Evolutionary conservation across 305 asterid genomes (phyloP).

Genomic region (Fraxinus albicans): DNA sequence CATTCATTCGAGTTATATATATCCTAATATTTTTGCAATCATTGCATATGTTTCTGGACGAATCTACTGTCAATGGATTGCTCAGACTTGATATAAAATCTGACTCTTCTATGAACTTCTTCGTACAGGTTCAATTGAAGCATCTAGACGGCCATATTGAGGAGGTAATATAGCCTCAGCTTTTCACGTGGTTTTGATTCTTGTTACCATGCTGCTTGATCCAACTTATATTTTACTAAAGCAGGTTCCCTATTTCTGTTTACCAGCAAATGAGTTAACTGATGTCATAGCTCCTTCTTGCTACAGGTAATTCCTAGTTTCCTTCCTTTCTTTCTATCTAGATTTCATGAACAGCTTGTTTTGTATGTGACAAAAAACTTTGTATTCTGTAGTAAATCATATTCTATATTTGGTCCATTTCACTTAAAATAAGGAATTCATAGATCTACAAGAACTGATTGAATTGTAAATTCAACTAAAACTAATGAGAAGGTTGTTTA

Average conservation of each 20-base stretch:
- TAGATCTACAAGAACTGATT: neutral
- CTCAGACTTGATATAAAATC: neutral
- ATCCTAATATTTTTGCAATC: neutral
- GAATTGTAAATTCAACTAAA: neutral
- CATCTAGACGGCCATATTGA: constrained; percentile 97
- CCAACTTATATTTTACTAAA: constrained; percentile 39
- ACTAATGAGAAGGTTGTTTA: neutral
- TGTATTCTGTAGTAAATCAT: neutral
- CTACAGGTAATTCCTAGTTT: constrained; percentile 63
- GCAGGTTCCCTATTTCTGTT: constrained; percentile 99
- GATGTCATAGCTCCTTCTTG: constrained; percentile 99
- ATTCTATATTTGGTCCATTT: neutral
- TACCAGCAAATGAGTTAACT: constrained; percentile 95
- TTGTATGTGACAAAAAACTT: neutral
- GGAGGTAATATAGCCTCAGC: constrained; percentile 54
- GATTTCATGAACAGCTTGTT: neutral
- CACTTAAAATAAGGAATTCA: neutral
- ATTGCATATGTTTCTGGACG: neutral
- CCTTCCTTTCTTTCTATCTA: constrained; percentile 16
- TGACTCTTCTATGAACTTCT: constrained; percentile 17
- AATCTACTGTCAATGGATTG: neutral
- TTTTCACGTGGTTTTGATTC: constrained; percentile 30
- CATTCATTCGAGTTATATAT: neutral
- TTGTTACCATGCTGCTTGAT: constrained; percentile 37
- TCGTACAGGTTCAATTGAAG: constrained; percentile 81